A percentile compares a stretch with the other conserved stretches of the same genome.
Evolutionary conservation across 192 early-diverging fungal species (phyloP).

Genomic region (Chytriomyces hyalinus): DNA sequence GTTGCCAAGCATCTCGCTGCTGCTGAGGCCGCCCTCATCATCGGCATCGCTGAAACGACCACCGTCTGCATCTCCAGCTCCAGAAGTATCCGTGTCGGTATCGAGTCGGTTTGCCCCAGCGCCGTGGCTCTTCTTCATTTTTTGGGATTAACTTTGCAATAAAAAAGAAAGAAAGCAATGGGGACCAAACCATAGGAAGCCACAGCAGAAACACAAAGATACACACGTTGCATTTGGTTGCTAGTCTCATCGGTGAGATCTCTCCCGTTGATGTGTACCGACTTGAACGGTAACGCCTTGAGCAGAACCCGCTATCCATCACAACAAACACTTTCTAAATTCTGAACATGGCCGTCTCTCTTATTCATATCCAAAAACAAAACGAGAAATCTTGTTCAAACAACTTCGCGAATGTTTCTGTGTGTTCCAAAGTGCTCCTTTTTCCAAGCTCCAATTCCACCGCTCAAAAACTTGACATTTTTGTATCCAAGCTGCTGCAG

Average conservation of each 20-base stretch:
- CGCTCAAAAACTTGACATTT: slow-evolving; percentile 52
- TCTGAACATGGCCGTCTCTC: background rate
- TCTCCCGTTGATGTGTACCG: background rate
- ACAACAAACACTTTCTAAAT: background rate
- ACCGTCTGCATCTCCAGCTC: background rate
- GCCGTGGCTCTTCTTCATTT: too few relatives aligned
- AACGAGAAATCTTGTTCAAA: background rate
- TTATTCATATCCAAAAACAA: background rate
- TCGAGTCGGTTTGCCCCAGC: too few relatives aligned
- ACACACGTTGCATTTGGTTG: background rate
- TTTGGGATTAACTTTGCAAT: background rate
- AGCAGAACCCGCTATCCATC: background rate
- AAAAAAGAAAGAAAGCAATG: background rate
- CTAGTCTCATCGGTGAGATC: background rate
- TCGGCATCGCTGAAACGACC: slow-evolving; percentile 22
- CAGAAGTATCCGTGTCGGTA: background rate
- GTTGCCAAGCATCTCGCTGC: slow-evolving; percentile 1
- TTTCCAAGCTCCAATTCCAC: slow-evolving; percentile 48
- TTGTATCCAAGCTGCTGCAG: slow-evolving; percentile 60
- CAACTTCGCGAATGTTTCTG: background rate
- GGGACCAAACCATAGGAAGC: background rate
- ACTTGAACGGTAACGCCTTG: background rate
- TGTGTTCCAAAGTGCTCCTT: background rate
- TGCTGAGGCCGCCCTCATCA: slow-evolving; percentile 17
- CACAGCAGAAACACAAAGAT: background rate